Base-by-base conservation (phyloP, 208 protist species). In the Crithidia fasciculata region DNA sequence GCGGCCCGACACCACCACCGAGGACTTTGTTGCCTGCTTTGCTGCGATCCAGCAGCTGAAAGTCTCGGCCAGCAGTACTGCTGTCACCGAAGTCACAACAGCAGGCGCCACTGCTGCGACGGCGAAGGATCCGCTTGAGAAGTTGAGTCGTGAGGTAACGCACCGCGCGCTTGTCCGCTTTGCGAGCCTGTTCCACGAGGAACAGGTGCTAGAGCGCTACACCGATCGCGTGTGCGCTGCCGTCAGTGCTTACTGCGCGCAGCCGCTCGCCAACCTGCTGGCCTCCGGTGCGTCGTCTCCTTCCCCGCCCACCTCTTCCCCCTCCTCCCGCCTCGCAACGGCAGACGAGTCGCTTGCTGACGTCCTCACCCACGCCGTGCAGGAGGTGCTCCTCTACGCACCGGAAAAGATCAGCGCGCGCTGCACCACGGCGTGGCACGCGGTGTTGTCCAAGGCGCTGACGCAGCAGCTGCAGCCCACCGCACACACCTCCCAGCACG, bases 381-480 rank as follows among this genome's bases (percentile, higher is more conserved):
- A 75, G 65, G 74, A 74, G 44, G 74, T 84, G 56, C 65, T 90
- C 19, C 75, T 74, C 52, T 90, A 85, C 66, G 83, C 80, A 37
- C 88, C 88, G 8, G 80, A 90, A 2, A 82, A 84, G 45, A 84
- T 82, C 39, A 79, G 82, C 8, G 71, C 73, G 8, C 69, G 77
- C 50, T 93, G 88, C 59, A 69, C 82, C 15, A 50, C 41, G 5
- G 64, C 61, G 9, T 92, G 87, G 87, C 76, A 74, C 5, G 55
- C 70, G 19, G 45, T 76, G 9, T 63, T 92, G 16, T 52, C 81
- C 36, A 55, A 66, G 13, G 40, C 79, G 19, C 56, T 93, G 5
- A 37, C 63, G 6, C 43, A 65, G 54, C 67, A 82, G 43, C 68
- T 67, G 41, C 72, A 68, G 54, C 56, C 52, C 41, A 57, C 61